phyloP scores from a whole-genome alignment of 1,139 yeast species.

The Yamadazyma songkhlaensis region DNA sequence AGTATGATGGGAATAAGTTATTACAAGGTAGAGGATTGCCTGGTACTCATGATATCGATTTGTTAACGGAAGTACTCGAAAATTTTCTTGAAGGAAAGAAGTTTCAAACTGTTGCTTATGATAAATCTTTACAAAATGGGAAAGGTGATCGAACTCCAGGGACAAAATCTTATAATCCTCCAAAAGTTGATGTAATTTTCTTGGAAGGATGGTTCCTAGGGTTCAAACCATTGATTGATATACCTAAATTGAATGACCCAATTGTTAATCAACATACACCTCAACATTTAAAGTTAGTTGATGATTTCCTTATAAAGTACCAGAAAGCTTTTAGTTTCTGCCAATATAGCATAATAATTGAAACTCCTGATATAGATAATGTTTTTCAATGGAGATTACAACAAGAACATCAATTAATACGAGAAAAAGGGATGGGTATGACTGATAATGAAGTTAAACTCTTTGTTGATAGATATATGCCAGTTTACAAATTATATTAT shows the following conservation, averaged over 20 bases:
- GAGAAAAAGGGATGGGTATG: conserved; percentile 69
- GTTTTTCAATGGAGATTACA: conserved; percentile 81
- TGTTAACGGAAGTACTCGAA: conserved; percentile 12
- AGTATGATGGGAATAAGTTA: conserved; percentile 41
- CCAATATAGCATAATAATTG: conserved; percentile 46
- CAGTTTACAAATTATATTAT: conserved; percentile 73
- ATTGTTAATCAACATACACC: conserved; percentile 22
- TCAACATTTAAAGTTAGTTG: conserved; percentile 24
- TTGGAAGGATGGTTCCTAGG: conserved; percentile 98
- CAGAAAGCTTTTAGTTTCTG: conserved; percentile 3
- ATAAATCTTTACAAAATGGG: conserved; percentile 71
- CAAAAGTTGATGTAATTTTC: conserved; percentile 55
- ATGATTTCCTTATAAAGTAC: conserved; percentile 2
- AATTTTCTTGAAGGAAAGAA: conserved; percentile 12
- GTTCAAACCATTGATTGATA: conserved; percentile 42
- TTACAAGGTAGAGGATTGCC: conserved; percentile 86
- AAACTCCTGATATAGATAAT: conserved; percentile 55
- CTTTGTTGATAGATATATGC: conserved; percentile 86
- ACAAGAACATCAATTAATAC: conserved; percentile 73
- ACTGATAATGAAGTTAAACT: conserved; percentile 58
- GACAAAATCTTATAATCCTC: conserved; percentile 10
- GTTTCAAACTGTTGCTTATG: conserved; percentile 64
- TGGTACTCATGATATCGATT: conserved; percentile 79
- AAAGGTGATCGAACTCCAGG: conserved; percentile 66
- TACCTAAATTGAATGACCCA: conserved; percentile 11